phyloP scores from a whole-genome alignment of 208 protist species.

The Naegleria lovaniensis region DNA sequence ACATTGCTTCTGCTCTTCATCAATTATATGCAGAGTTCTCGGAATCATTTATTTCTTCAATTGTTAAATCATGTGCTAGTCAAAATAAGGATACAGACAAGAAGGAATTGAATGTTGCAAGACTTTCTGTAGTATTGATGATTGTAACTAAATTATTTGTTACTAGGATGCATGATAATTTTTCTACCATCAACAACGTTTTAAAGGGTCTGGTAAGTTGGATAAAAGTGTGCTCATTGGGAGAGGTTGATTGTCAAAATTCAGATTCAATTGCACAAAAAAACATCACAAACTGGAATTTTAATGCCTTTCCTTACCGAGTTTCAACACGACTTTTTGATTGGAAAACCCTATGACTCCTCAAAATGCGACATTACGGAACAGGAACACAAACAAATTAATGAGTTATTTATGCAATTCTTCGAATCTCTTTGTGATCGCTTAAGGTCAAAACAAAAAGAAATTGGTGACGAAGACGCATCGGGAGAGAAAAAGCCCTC shows the following conservation, averaged over 20 bases:
- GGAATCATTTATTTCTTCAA: neutral
- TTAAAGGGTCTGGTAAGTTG: neutral
- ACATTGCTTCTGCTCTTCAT: neutral
- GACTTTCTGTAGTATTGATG: neutral
- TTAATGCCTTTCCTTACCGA: neutral
- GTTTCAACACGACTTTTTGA: neutral
- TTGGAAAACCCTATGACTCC: neutral
- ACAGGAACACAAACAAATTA: neutral
- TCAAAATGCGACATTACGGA: neutral
- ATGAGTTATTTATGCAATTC: neutral
- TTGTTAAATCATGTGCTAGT: neutral
- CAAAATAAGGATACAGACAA: neutral
- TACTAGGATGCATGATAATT: neutral
- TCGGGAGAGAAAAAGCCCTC: neutral
- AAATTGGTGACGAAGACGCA: neutral
- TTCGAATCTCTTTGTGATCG: neutral
- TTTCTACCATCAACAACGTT: neutral
- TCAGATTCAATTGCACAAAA: neutral
- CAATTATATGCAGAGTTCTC: conserved; percentile 18
- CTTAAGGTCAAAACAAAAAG: neutral
- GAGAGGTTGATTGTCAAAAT: no score
- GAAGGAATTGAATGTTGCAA: neutral
- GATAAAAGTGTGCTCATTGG: neutral
- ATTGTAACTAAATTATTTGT: conserved; percentile 2
- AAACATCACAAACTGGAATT: neutral